A percentile compares a stretch with the other conserved stretches of the same genome.
Evolutionary conservation across 2,329 filamentous ascomycete species (phyloP).

Genomic region (Monosporascus sp.): DNA sequence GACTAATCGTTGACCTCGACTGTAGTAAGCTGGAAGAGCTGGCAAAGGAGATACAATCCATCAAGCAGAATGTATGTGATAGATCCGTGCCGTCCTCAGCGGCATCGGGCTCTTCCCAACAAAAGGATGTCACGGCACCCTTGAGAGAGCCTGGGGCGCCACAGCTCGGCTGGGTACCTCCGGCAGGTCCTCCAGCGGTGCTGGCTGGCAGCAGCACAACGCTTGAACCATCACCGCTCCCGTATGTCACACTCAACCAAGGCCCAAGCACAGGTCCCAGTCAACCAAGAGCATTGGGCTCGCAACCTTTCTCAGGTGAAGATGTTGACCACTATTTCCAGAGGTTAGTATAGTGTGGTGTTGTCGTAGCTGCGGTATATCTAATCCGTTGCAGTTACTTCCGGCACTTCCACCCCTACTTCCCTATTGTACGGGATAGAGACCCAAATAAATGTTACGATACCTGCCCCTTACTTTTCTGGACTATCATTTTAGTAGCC

Average conservation of each 20-base stretch:
- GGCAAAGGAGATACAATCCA: slow-evolving; percentile 48
- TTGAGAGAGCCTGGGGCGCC: slow-evolving; percentile 13
- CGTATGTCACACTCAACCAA: slow-evolving; percentile 17
- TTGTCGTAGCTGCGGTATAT: background rate
- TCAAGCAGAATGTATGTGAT: slow-evolving; percentile 44
- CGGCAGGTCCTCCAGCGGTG: slow-evolving; percentile 10
- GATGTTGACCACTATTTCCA: slow-evolving; percentile 53
- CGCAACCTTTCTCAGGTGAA: slow-evolving; percentile 42
- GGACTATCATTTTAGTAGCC: slow-evolving; percentile 47
- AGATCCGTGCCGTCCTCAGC: slow-evolving; percentile 8
- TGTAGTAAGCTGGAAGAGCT: slow-evolving; percentile 49
- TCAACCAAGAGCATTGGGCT: slow-evolving; percentile 39
- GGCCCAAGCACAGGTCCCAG: slow-evolving; percentile 17
- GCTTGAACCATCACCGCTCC: slow-evolving; percentile 20
- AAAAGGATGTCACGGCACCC: slow-evolving; percentile 15
- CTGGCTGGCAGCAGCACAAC: slow-evolving; percentile 5
- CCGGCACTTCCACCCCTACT: slow-evolving; percentile 45
- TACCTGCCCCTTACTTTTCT: slow-evolving; percentile 44
- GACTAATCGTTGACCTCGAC: slow-evolving; percentile 2
- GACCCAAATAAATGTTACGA: slow-evolving; percentile 48
- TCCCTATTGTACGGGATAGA: slow-evolving; percentile 43
- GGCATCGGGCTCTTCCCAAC: slow-evolving; percentile 11
- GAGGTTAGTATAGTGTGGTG: slow-evolving; percentile 30
- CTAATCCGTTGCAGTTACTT: slow-evolving; percentile 37
- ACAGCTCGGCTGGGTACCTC: slow-evolving; percentile 14